Percentiles rank a stretch among this genome's conserved stretches.
phyloP scores from a whole-genome alignment of 208 protist genomes.

The Naegleria gruberi region DNA sequence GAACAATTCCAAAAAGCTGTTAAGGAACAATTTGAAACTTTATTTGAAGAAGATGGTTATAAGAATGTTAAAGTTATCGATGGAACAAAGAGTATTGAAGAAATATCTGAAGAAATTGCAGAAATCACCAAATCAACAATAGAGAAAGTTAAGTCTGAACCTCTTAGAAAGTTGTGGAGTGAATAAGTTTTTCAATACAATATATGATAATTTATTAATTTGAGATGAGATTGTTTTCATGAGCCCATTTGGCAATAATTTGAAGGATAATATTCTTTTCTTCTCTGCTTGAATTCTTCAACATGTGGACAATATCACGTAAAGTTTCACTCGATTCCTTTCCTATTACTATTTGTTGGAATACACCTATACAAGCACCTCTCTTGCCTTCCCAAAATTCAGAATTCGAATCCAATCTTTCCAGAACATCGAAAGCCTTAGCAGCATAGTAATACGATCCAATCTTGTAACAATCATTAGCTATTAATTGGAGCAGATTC shows the following conservation, averaged over 20 bases:
- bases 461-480: conserved; percentile 92
- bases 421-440: conserved; percentile 94
- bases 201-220: not conserved
- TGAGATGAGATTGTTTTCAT: conserved; percentile 59
- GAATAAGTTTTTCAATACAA: not conserved
- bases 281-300: conserved; percentile 68
- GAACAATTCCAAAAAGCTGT: conserved; percentile 64
- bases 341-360: conserved; percentile 84
- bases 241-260: conserved; percentile 85
- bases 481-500: conserved; percentile 84
- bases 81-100: not conserved
- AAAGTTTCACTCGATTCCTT: conserved; percentile 68
- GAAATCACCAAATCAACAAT: not conserved
- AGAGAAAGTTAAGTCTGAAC: not conserved
- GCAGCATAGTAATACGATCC: conserved; percentile 88
- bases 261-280: conserved; percentile 68
- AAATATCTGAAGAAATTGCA: not conserved
- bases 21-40: conserved; percentile 38
- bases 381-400: conserved; percentile 92
- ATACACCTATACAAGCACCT: conserved; percentile 87
- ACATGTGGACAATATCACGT: conserved; percentile 81
- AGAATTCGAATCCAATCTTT: conserved; percentile 80
- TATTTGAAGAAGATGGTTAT: not conserved
- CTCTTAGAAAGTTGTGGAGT: not conserved
- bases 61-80: not conserved